A percentile compares a stretch with the other conserved stretches of the same genome.
Evolutionary conservation across 1,284 basidiomycete genomes (phyloP).

Genomic region (Phlebopus sp.): DNA sequence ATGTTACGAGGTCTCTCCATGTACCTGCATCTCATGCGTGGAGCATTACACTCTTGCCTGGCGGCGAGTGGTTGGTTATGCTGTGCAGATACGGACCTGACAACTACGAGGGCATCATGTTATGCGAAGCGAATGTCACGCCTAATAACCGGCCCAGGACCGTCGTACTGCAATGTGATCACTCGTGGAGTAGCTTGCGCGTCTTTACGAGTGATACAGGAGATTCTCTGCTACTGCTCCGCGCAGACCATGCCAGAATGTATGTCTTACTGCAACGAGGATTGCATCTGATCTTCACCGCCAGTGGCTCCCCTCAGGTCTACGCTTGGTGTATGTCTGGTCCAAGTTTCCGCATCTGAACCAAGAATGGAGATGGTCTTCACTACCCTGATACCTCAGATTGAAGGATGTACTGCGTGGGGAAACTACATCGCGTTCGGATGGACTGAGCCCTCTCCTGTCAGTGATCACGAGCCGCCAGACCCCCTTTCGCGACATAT

Average conservation of each 20-base stretch:
- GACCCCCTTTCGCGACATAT: not conserved
- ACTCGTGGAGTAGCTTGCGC: constrained; percentile 2
- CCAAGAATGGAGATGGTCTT: not conserved
- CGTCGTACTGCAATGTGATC: not conserved
- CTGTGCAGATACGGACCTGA: not conserved
- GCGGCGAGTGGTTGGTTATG: constrained; percentile 1
- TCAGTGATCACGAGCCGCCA: not conserved
- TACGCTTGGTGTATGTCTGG: constrained; percentile 6
- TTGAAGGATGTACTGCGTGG: not conserved
- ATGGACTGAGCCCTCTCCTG: not conserved
- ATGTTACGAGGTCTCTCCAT: not conserved
- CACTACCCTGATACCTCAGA: not conserved
- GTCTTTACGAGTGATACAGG: constrained; percentile 9
- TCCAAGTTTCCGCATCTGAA: not conserved
- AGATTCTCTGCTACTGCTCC: constrained; percentile 7
- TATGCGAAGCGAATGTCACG: constrained; percentile 6
- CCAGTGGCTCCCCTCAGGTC: constrained; percentile 1
- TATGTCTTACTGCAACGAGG: not conserved
- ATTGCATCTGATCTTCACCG: not conserved
- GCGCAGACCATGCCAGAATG: constrained; percentile 5
- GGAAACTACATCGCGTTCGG: constrained; percentile 1
- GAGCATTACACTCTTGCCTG: not conserved
- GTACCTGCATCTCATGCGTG: not conserved
- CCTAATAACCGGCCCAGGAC: not conserved
- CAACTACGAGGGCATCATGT: constrained; percentile 6